Evolutionary conservation across 2,329 filamentous ascomycete species (phyloP), one percentile per base, ranked within the genome.

Genomic region (Penicillium sp.): DNA sequence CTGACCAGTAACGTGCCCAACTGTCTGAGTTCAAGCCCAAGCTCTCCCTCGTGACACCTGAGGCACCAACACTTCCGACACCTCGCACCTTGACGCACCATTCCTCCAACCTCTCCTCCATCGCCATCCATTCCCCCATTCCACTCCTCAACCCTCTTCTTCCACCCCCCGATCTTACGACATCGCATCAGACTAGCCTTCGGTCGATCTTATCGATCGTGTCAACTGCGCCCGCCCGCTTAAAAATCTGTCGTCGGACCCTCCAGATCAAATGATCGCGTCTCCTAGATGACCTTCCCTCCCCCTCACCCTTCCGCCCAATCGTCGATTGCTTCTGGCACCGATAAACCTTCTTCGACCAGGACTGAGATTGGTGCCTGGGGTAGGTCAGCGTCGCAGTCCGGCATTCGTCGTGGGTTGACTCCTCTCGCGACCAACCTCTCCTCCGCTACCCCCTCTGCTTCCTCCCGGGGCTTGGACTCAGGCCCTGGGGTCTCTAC

Each of bases 241-340:
- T 69, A 67, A 72, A 69, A 72, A 67, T 73, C 68, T 74, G 70
- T 73, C 68, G 61, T 66, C 68, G 69, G 67, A 66, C 64, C 69
- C 66, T 65, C 68, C 71, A 74, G 74, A 76, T 78, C 76, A 78
- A 79, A 79, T 80, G 78, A 78, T 78, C 75, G 76, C 74, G 75
- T 77, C 75, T 78, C 78, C 78, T 80, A 82, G 80, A 83, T 83
- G 81, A 83, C 76, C 79, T 79, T 79, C 77, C 78, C 77, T 80
- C 77, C 79, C 74, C 77, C 79, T 75, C 77, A 76, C 70, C 75
- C 74, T 76, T 78, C 78, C 72, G 72, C 78, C 73, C 78, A 80
- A 74, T 78, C 78, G 67, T 79, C 76, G 75, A 80, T 78, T 78
- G 76, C 76, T 78, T 78, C 78, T 74, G 77, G 76, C 77, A 75